phyloP scores from a whole-genome alignment of 208 protist species.

The Herpetomonas tarakana region DNA sequence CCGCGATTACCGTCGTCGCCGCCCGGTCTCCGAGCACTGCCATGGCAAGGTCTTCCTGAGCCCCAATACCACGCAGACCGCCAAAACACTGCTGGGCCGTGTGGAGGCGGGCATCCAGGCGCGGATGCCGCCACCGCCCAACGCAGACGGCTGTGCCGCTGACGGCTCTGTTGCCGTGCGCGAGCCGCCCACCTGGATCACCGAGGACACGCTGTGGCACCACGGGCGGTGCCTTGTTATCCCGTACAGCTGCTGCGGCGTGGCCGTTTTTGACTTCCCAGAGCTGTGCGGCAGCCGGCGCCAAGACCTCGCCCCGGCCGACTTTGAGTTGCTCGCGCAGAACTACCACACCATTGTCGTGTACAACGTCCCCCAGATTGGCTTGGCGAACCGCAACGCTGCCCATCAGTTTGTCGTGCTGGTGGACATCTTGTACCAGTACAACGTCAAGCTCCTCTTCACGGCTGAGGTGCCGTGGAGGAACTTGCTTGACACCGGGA shows the following conservation, averaged over 20 bases:
- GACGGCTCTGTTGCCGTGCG: background rate
- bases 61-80: conserved; percentile 52
- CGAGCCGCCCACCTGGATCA: conserved; percentile 26
- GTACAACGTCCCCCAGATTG: conserved; percentile 75
- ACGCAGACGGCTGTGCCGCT: background rate
- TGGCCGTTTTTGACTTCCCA: conserved; percentile 79
- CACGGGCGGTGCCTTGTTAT: conserved; percentile 67
- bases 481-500: conserved; percentile 31
- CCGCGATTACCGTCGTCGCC: conserved; percentile 60
- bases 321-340: conserved; percentile 72
- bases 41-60: conserved; percentile 59
- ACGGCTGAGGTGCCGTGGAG: conserved; percentile 72
- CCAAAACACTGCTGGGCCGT: conserved; percentile 38
- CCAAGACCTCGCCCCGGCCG: conserved; percentile 44
- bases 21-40: conserved; percentile 22
- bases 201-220: conserved; percentile 47
- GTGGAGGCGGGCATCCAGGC: conserved; percentile 46
- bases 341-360: conserved; percentile 82
- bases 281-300: conserved; percentile 54
- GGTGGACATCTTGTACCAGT: conserved; percentile 88
- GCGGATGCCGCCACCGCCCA: background rate
- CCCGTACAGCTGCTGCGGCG: conserved; percentile 59
- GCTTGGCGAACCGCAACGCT: conserved; percentile 50
- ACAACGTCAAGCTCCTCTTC: conserved; percentile 87
- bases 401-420: conserved; percentile 84